These are phyloP conservation scores for Hypoxylon lenormandii DNA, from an alignment of 495 filamentous ascomycete genomes.

Conservation along the genomic window DNA sequence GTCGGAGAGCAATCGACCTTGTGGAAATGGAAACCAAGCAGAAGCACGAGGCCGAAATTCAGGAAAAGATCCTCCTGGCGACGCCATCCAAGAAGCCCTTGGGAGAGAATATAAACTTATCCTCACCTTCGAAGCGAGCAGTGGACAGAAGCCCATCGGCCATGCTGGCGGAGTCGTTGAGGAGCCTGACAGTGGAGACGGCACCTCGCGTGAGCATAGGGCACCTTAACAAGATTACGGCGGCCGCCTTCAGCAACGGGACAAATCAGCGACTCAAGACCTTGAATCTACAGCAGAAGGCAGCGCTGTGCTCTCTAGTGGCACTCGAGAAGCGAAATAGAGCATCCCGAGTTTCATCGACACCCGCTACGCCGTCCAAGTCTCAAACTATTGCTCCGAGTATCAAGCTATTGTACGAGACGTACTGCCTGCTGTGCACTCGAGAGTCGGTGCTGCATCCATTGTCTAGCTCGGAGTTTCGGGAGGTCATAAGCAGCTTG, in stretches of 20 bases:
- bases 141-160: constrained; percentile 45
- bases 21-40: constrained; percentile 84
- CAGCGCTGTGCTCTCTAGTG: constrained; percentile 85
- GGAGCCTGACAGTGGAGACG: constrained; percentile 72
- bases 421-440: constrained; percentile 82
- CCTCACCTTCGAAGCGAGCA: constrained; percentile 65
- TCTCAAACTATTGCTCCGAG: constrained; percentile 69
- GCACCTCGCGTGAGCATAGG: constrained; percentile 89
- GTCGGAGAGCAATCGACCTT: constrained; percentile 86
- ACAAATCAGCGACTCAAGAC: constrained; percentile 82
- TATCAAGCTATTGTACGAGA: constrained; percentile 79
- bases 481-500: constrained; percentile 88
- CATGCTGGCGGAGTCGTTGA: constrained; percentile 62
- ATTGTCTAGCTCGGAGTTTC: constrained; percentile 87
- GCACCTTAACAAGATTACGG: constrained; percentile 89
- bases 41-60: constrained; percentile 67
- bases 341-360: constrained; percentile 52
- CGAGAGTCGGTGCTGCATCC: constrained; percentile 86
- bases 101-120: constrained; percentile 59
- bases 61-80: constrained; percentile 63
- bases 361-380: constrained; percentile 60
- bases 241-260: constrained; percentile 85
- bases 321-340: constrained; percentile 78
- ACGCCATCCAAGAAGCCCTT: constrained; percentile 60
- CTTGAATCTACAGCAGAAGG: constrained; percentile 96